Evolutionary conservation across 148 eudicot genomes (phyloP).

Genomic region (Vaccinium macrocarpon): DNA sequence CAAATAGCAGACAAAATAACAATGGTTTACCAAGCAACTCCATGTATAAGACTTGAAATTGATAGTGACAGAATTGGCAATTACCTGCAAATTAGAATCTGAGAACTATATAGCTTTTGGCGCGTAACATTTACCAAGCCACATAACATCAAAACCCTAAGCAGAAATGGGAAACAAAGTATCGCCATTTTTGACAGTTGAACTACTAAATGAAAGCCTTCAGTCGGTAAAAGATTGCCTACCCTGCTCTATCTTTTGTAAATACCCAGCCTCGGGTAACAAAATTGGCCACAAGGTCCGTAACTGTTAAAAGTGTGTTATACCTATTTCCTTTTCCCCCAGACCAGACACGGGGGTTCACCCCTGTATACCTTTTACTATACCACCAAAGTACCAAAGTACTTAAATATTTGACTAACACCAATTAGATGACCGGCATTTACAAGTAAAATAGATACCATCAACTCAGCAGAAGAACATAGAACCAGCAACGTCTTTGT

Average conservation of each 20-base stretch:
- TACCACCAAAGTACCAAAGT: conserved; percentile 2
- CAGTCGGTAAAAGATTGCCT: neutral
- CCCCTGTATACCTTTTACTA: neutral
- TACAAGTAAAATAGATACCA: neutral
- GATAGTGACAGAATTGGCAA: neutral
- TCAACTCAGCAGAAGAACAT: conserved; percentile 78
- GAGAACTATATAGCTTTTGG: neutral
- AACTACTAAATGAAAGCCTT: neutral
- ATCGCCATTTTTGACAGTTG: neutral
- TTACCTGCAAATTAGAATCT: neutral
- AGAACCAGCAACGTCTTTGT: conserved; percentile 50
- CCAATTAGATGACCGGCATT: neutral
- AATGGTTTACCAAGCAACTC: neutral
- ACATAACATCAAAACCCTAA: neutral
- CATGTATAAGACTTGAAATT: neutral
- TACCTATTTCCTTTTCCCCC: conserved; percentile 5
- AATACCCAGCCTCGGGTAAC: neutral
- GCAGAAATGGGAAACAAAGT: neutral
- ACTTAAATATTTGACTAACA: conserved; percentile 10
- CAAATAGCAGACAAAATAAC: neutral
- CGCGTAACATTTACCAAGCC: neutral
- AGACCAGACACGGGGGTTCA: neutral
- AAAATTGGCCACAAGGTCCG: neutral
- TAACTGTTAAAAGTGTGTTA: neutral
- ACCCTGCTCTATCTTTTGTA: neutral